Evolutionary conservation across 164 flowering plant species (phyloP).

Genomic region (Kingdonia uniflora): DNA sequence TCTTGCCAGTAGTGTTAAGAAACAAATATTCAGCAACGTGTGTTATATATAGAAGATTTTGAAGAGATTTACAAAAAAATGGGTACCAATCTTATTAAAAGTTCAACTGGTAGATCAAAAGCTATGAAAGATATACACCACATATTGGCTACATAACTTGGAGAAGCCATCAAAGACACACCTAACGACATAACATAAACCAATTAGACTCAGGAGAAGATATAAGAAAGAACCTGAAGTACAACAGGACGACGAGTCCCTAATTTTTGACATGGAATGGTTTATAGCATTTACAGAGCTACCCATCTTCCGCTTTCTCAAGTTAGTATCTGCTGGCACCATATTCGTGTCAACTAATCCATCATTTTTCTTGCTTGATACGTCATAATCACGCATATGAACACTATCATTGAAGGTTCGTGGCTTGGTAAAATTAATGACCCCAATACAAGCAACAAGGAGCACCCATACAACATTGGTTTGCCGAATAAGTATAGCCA

Average conservation of each 20-base stretch:
- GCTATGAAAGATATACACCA: too few species aligned
- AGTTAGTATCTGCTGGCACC: constrained; percentile 14
- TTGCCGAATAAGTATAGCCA: constrained; percentile 70
- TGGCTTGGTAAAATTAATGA: constrained; percentile 28
- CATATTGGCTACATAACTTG: too few species aligned
- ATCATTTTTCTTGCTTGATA: constrained; percentile 13
- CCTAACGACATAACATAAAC: too few species aligned
- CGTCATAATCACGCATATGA: constrained; percentile 15
- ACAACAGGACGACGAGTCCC: constrained; percentile 10
- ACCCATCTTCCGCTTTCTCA: constrained; percentile 41
- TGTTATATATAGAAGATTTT: too few species aligned
- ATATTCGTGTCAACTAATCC: constrained; percentile 9
- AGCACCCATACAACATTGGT: constrained; percentile 90
- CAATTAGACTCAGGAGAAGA: too few species aligned
- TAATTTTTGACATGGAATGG: constrained; percentile 1
- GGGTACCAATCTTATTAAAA: too few species aligned
- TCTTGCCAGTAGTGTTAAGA: too few species aligned
- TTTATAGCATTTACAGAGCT: constrained; percentile 7
- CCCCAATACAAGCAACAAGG: constrained; percentile 62
- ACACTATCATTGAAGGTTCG: constrained; percentile 14
- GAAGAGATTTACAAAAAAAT: too few species aligned
- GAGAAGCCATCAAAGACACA: too few species aligned
- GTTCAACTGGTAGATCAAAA: too few species aligned
- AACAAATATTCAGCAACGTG: too few species aligned
- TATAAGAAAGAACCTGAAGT: constrained; percentile 31